A percentile compares a stretch with the other conserved stretches of the same genome.
Evolutionary conservation across 73 alveolate genomes (phyloP).

Genomic region (Paramecium biaurelia): DNA sequence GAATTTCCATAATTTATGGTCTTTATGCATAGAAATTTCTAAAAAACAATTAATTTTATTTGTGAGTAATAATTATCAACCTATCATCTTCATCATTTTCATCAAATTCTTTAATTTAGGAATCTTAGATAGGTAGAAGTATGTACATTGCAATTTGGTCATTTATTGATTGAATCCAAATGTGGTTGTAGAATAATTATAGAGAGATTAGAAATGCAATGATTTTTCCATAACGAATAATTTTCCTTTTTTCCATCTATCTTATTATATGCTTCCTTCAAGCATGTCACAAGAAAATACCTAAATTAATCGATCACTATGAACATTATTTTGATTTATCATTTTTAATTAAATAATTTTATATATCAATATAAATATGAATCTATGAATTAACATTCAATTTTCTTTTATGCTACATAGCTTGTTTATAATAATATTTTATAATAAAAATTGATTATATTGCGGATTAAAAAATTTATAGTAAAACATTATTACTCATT

Average conservation of each 20-base stretch:
- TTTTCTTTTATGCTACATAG: background rate
- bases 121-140: background rate
- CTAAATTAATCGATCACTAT: background rate
- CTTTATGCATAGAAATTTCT: slow-evolving; percentile 30
- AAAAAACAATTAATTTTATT: background rate
- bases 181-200: background rate
- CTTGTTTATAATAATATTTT: background rate
- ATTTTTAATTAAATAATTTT: background rate
- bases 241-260: background rate
- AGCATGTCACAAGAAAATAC: background rate
- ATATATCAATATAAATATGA: background rate
- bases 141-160: background rate
- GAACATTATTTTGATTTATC: background rate
- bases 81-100: background rate
- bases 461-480: background rate
- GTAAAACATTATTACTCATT: background rate
- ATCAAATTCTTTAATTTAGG: background rate
- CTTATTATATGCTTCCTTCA: background rate
- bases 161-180: slow-evolving; percentile 6
- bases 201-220: background rate
- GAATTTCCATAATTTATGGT: slow-evolving; percentile 17
- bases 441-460: background rate
- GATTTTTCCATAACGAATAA: background rate
- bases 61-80: background rate
- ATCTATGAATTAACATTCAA: background rate